Base-by-base conservation (phyloP, 805 yeast species). In the Kodamaea sagamina region DNA sequence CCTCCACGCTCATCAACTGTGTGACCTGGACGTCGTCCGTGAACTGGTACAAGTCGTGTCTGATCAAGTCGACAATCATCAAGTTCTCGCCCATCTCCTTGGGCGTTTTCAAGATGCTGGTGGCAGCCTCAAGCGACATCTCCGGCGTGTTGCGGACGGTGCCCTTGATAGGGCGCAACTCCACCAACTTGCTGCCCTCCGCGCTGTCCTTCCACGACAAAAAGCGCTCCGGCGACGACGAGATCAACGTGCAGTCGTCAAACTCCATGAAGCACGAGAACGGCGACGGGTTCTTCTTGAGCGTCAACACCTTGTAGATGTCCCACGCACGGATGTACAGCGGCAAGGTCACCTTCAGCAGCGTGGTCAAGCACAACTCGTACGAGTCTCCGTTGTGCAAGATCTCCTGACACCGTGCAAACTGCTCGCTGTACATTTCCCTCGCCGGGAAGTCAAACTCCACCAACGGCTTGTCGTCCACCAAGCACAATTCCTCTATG, bases 211-310 rank as follows among this genome's bases (percentile, higher is more conserved):
- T 74, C 97, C 98, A 95, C 2, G 83, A 76, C 40, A 95, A 59
- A 56, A 93, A 95, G 49, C 99, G 71, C 61, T 93, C 99, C 0
- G 99, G 99, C 0, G 98, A 92, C 0, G 97, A 84, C 2, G 96
- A 88, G 2, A 92, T 71, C 24, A 93, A 65, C 9, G 74, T 70
- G 19, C 77, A 76, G 47, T 82, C 85, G 2, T 69, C 74, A 54
- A 92, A 86, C 39, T 81, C 74, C 71, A 93, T 71, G 58, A 68
- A 93, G 42, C 93, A 82, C 2, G 96, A 82, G 59, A 86, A 92
- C 1, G 99, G 99, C 0, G 98, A 87, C 3, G 99, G 98, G 57
- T 95, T 93, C 43, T 74, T 76, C 32, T 55, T 60, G 10, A 64
- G 54, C 0, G 87, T 79, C 42, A 93, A 67, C 1, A 81, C 75